A percentile compares a stretch with the other conserved stretches of the same genome.
phyloP scores from a whole-genome alignment of 1,139 yeast species.

The Pichia sp. region DNA sequence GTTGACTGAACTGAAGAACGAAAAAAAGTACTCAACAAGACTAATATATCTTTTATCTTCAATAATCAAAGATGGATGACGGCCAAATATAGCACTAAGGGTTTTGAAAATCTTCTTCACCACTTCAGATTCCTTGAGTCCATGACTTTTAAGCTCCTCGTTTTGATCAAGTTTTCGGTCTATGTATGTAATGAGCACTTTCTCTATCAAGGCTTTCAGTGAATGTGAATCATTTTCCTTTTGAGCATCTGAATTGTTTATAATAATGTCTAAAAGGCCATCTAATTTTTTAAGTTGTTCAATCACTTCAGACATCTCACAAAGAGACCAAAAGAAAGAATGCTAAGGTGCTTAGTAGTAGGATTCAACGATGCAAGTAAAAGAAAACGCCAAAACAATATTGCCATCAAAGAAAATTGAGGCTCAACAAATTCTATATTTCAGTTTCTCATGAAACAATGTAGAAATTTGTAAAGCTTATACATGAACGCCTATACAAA shows the following conservation, averaged over 20 bases:
- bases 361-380: too few species aligned
- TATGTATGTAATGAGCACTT: conserved; percentile 24
- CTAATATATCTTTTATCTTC: conserved; percentile 21
- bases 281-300: conserved; percentile 18
- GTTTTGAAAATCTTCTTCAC: conserved; percentile 25
- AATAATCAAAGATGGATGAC: conserved; percentile 22
- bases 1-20: conserved; percentile 21
- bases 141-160: background rate
- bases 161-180: conserved; percentile 13
- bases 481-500: too few species aligned
- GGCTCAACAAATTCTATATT: too few species aligned
- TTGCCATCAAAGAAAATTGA: too few species aligned
- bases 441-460: too few species aligned
- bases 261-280: conserved; percentile 23
- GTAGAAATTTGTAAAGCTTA: too few species aligned
- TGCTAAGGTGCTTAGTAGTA: background rate
- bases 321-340: background rate
- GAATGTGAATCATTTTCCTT: conserved; percentile 23
- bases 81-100: conserved; percentile 16
- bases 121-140: conserved; percentile 15
- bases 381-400: too few species aligned
- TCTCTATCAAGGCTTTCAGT: conserved; percentile 23
- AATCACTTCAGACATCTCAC: background rate
- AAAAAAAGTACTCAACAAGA: conserved; percentile 18
- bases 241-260: conserved; percentile 22